Percentiles rank a stretch among this genome's conserved stretches.
Conservation (phyloP, 179 eudicot genomes). For the Drosera spatulata region DNA sequence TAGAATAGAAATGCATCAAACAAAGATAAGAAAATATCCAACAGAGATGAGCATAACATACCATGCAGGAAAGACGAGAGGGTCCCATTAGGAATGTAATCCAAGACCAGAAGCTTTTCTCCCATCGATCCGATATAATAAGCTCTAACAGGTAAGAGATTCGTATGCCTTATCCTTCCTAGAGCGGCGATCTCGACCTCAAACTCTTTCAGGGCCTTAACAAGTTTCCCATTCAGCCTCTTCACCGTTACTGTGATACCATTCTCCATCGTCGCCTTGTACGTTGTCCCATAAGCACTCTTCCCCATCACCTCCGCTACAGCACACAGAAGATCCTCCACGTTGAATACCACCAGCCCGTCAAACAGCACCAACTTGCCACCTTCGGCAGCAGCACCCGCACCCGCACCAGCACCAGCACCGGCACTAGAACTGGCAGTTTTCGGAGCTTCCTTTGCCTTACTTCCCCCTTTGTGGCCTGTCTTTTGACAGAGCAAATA, state of each 20-base stretch:
- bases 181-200: constrained; percentile 62
- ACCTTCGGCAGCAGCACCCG: constrained; percentile 44
- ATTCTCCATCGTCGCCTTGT: constrained; percentile 86
- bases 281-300: constrained; percentile 75
- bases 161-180: constrained; percentile 67
- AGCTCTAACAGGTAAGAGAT: constrained; percentile 74
- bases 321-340: constrained; percentile 80
- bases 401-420: constrained; percentile 22
- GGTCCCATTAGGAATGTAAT: constrained; percentile 78
- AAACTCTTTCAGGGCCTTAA: constrained; percentile 73
- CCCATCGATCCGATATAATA: constrained; percentile 90
- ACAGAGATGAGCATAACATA: constrained; percentile 8
- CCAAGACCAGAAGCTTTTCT: constrained; percentile 95
- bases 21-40: too few relatives aligned
- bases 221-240: constrained; percentile 82
- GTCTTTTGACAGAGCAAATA: constrained; percentile 64
- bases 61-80: constrained; percentile 89
- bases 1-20: too few relatives aligned
- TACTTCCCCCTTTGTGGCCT: constrained; percentile 10
- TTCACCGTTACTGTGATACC: constrained; percentile 79
- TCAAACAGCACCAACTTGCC: constrained; percentile 88
- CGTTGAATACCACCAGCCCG: constrained; percentile 73
- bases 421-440: constrained; percentile 14
- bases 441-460: too few relatives aligned
- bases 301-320: constrained; percentile 93